Conservation (phyloP, 192 early-diverging fungal genomes). For the Coemansia sp. region DNA sequence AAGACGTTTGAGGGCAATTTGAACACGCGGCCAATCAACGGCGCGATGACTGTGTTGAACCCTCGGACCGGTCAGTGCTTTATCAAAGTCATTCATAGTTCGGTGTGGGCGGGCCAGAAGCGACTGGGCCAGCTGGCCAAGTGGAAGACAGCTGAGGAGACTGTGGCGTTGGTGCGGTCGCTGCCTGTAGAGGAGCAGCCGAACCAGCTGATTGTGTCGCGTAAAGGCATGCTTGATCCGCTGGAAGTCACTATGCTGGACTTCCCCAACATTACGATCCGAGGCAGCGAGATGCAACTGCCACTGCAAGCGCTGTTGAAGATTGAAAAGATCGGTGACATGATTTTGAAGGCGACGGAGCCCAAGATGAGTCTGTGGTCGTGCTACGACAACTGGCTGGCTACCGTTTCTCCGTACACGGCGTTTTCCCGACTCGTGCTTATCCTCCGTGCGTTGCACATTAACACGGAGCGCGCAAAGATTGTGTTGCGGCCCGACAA, state of each 20-base stretch:
- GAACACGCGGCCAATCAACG: slow-evolving; percentile 98
- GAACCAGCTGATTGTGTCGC: slow-evolving; percentile 98
- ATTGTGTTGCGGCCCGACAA: slow-evolving; percentile 94
- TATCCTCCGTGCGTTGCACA: slow-evolving; percentile 94
- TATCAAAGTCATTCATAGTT: slow-evolving; percentile 99
- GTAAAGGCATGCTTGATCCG: slow-evolving; percentile 99
- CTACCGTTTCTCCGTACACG: slow-evolving; percentile 92
- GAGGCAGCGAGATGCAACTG: slow-evolving; percentile 94
- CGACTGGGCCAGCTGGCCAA: slow-evolving; percentile 98
- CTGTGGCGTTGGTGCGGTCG: slow-evolving; percentile 97
- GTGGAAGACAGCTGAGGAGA: slow-evolving; percentile 99
- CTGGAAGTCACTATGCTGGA: slow-evolving; percentile 87
- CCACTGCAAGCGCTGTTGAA: slow-evolving; percentile 98
- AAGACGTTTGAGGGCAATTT: slow-evolving; percentile 99
- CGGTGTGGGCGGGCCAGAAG: slow-evolving; percentile 99
- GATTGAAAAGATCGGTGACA: slow-evolving; percentile 97
- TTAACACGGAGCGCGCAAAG: slow-evolving; percentile 98
- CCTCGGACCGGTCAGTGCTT: slow-evolving; percentile 98
- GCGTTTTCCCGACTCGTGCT: slow-evolving; percentile 97
- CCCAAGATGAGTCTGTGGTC: slow-evolving; percentile 93
- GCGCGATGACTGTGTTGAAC: slow-evolving; percentile 98
- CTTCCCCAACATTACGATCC: slow-evolving; percentile 99
- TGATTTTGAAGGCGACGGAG: slow-evolving; percentile 97
- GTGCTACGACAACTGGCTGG: slow-evolving; percentile 97
- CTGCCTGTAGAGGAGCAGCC: slow-evolving; percentile 99